These are phyloP conservation scores for Pecoramyces ruminantium DNA, from an alignment of 192 early-diverging fungal genomes.

Conservation along the genomic window DNA sequence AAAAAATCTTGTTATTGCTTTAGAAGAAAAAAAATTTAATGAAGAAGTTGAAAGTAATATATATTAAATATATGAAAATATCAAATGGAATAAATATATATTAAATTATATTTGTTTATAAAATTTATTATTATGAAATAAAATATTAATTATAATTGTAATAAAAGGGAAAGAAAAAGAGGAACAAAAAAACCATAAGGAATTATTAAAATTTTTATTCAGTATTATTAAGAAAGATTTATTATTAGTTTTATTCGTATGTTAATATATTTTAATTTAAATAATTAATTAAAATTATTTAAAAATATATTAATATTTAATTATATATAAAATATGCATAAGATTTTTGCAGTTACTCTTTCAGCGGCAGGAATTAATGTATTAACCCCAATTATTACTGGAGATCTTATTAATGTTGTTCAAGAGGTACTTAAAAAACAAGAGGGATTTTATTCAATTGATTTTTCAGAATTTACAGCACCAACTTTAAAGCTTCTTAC, in stretches of 20 bases:
- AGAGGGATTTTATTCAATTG: neutral
- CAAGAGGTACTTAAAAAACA: neutral
- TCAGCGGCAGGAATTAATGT: neutral
- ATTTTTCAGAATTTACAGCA: neutral
- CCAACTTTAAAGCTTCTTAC: neutral
- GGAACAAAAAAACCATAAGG: neutral
- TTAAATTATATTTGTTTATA: no score
- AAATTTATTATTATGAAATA: neutral
- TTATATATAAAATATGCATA: neutral
- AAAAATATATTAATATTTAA: no score
- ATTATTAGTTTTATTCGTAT: neutral
- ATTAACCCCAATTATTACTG: neutral
- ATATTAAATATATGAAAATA: no score
- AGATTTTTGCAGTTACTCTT: neutral
- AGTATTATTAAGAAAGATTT: neutral
- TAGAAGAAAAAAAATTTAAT: neutral
- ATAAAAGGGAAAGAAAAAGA: neutral
- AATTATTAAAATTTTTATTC: neutral
- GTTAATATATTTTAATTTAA: neutral
- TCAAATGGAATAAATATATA: no score
- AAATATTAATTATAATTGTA: no score
- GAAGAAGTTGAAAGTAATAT: neutral
- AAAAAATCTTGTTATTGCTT: neutral
- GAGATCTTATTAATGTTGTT: neutral
- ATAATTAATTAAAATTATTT: no score